phyloP scores from a whole-genome alignment of 2,329 filamentous ascomycete genomes.

The Microdochium nivale region DNA sequence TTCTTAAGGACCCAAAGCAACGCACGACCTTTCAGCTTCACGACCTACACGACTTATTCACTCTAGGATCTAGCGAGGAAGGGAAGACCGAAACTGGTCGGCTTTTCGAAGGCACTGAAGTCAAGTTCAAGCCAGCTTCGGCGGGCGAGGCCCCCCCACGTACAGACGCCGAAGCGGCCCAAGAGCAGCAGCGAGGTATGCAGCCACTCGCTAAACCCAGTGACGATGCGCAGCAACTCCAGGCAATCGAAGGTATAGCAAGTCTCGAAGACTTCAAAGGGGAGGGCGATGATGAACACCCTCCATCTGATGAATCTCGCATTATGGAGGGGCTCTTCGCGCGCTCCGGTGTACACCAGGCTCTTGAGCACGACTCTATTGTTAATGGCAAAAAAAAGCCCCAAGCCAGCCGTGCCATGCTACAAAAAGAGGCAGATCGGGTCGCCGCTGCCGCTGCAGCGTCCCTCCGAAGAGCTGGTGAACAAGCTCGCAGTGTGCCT shows the following conservation, averaged over 20 bases:
- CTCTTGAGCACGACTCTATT: slow-evolving; percentile 87
- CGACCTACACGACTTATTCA: slow-evolving; percentile 89
- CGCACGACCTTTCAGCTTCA: slow-evolving; percentile 82
- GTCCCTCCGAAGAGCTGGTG: slow-evolving; percentile 63
- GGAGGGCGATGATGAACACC: slow-evolving; percentile 39
- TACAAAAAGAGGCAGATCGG: slow-evolving; percentile 72
- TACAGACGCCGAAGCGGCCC: not conserved
- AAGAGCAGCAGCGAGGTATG: slow-evolving; percentile 4
- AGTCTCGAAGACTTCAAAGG: slow-evolving; percentile 22
- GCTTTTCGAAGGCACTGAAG: slow-evolving; percentile 81
- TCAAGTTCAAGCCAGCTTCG: slow-evolving; percentile 44
- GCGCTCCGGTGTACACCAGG: slow-evolving; percentile 77
- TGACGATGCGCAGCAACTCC: slow-evolving; percentile 20
- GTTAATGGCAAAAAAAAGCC: slow-evolving; percentile 66
- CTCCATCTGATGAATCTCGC: slow-evolving; percentile 54
- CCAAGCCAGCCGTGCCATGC: slow-evolving; percentile 66
- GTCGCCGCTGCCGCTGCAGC: slow-evolving; percentile 71
- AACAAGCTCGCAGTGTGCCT: slow-evolving; percentile 63
- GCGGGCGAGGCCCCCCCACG: slow-evolving; percentile 10
- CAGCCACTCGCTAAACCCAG: slow-evolving; percentile 5
- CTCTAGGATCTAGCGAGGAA: slow-evolving; percentile 57
- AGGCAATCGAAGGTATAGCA: slow-evolving; percentile 22
- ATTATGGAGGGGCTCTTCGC: slow-evolving; percentile 88
- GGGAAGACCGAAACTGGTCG: slow-evolving; percentile 74
- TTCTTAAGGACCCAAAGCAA: slow-evolving; percentile 89